A percentile compares a stretch with the other conserved stretches of the same genome.
These are phyloP conservation scores for Sergeia podlipaevii DNA, from an alignment of 208 protist species.

Conservation along the genomic window DNA sequence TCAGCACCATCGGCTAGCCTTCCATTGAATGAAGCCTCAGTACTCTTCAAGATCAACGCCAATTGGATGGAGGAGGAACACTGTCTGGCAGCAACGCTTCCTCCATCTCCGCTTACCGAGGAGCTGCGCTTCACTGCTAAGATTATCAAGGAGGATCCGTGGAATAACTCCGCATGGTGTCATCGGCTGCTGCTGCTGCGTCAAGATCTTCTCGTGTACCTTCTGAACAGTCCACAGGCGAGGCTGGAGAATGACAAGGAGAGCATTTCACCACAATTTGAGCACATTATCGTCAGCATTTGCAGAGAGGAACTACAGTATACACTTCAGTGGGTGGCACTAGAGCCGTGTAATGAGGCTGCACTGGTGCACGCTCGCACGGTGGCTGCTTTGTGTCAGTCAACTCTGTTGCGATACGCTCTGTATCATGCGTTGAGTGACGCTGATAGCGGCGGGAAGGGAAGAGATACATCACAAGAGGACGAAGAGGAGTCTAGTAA, in stretches of 20 bases:
- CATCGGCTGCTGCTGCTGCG: conserved; percentile 58
- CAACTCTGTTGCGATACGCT: conserved; percentile 14
- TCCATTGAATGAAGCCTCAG: not conserved
- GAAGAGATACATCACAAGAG: no score
- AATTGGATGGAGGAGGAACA: conserved; percentile 10
- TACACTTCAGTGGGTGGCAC: conserved; percentile 52
- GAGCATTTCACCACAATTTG: no score
- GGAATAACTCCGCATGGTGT: conserved; percentile 87
- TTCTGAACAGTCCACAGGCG: conserved; percentile 14
- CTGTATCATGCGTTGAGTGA: conserved; percentile 5
- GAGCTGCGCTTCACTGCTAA: conserved; percentile 54
- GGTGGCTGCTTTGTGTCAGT: conserved; percentile 44
- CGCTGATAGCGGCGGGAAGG: not conserved
- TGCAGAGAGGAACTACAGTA: conserved; percentile 59
- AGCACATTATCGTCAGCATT: conserved; percentile 12
- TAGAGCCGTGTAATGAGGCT: conserved; percentile 72
- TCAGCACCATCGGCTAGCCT: not conserved
- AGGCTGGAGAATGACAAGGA: not conserved
- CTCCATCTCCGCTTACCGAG: conserved; percentile 30
- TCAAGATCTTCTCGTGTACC: conserved; percentile 28
- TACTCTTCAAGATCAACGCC: conserved; percentile 8
- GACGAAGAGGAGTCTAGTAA: no score
- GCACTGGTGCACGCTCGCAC: conserved; percentile 54
- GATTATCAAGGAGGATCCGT: conserved; percentile 48
- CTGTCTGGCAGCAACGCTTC: conserved; percentile 11